A percentile compares a stretch with the other conserved stretches of the same genome.
Conservation (phyloP, 371 early-diverging fungal genomes). For the Blakeslea trispora region DNA sequence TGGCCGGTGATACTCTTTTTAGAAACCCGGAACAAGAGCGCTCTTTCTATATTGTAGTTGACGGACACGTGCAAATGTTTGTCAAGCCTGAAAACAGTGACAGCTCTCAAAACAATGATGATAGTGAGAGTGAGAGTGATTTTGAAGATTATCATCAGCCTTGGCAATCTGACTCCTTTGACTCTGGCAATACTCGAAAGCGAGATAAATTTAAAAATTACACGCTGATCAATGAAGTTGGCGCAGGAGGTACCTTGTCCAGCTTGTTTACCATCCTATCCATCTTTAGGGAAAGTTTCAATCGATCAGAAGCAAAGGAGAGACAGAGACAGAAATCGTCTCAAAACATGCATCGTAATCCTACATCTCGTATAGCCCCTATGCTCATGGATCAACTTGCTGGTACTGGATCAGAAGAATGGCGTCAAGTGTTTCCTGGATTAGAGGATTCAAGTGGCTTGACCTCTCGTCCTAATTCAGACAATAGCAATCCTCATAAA, state of each 20-base stretch:
- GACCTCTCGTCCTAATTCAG: conserved; percentile 12
- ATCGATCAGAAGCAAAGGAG: conserved; percentile 56
- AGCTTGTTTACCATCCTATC: conserved; percentile 92
- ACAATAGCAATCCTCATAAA: conserved; percentile 6
- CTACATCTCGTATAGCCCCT: conserved; percentile 12
- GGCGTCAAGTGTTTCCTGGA: conserved; percentile 52
- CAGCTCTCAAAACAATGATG: conserved; percentile 26
- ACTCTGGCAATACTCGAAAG: background rate
- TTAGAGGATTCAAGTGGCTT: conserved; percentile 24
- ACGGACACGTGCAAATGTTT: conserved; percentile 89
- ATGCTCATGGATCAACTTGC: conserved; percentile 1
- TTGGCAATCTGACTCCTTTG: conserved; percentile 4
- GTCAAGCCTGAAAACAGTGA: conserved; percentile 47
- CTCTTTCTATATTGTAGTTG: conserved; percentile 93
- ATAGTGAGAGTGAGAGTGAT: conserved; percentile 30
- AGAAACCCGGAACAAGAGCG: conserved; percentile 73
- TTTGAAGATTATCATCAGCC: conserved; percentile 8
- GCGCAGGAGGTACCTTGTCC: conserved; percentile 89
- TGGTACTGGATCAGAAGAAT: conserved; percentile 34
- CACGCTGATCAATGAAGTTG: conserved; percentile 86
- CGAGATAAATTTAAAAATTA: conserved; percentile 55
- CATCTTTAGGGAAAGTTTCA: conserved; percentile 83
- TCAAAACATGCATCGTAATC: conserved; percentile 4
- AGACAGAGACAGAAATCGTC: conserved; percentile 34
- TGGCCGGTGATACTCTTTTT: conserved; percentile 87